Evolutionary conservation across 768 basidiomycete genomes (phyloP).

Genomic region (Russula olivacea): DNA sequence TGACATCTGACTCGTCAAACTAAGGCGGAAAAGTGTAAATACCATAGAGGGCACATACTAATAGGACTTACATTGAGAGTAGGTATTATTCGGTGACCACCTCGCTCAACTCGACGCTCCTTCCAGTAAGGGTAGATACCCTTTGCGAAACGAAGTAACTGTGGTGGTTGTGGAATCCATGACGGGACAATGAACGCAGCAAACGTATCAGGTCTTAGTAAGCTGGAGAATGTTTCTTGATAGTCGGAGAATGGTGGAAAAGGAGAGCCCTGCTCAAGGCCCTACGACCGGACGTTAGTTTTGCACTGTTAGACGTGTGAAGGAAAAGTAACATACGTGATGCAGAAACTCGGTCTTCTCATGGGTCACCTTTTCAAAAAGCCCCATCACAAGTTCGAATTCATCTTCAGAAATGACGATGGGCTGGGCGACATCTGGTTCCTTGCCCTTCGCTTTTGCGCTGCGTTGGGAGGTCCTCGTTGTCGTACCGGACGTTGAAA

Average conservation of each 20-base stretch:
- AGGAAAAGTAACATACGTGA: conserved; percentile 51
- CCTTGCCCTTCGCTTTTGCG: conserved; percentile 80
- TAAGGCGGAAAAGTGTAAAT: conserved; percentile 29
- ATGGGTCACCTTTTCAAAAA: conserved; percentile 88
- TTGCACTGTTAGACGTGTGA: not conserved
- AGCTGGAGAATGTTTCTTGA: conserved; percentile 57
- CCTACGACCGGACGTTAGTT: conserved; percentile 34
- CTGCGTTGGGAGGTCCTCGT: conserved; percentile 51
- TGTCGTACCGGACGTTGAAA: conserved; percentile 50
- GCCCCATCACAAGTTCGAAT: conserved; percentile 92
- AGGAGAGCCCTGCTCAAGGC: conserved; percentile 57
- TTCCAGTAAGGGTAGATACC: conserved; percentile 86
- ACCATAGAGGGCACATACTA: not conserved
- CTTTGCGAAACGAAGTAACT: conserved; percentile 64
- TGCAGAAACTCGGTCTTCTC: conserved; percentile 87
- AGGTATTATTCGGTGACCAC: conserved; percentile 83
- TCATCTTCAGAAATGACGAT: conserved; percentile 81
- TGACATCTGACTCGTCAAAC: conserved; percentile 86
- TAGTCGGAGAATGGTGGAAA: conserved; percentile 73
- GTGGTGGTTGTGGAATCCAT: conserved; percentile 58
- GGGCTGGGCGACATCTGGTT: conserved; percentile 60
- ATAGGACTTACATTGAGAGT: conserved; percentile 65
- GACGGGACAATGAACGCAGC: conserved; percentile 61
- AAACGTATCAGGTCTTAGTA: conserved; percentile 57
- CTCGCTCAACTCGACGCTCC: conserved; percentile 70